Evolutionary conservation across 176 grass and related monocot species (phyloP), one percentile per base, ranked within the genome.

Genomic region (Hyparrhenia diplandra): DNA sequence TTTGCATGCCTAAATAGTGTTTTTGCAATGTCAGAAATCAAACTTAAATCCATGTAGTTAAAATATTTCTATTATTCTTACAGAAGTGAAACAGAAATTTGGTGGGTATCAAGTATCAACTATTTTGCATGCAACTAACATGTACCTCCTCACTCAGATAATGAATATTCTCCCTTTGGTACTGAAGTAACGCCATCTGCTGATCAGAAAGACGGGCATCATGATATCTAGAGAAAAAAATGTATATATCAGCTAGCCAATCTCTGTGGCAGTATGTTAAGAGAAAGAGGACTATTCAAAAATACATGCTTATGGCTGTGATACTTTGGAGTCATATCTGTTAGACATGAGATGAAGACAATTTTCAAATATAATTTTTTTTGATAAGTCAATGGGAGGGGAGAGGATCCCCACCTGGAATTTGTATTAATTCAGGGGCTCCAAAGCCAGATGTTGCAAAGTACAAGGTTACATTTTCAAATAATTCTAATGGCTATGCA

Each of bases 141-240:
- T 76, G 12, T 95, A 98, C 95, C 92, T 98, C 95, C 73, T 98
- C 95, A 45, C 92, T 98, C 89, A 98, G 75, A 84, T 91, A 98
- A 89, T 98, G 95, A 81, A 98, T 91, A 62, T 98, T 98, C 91
- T 98, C 95, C 84, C 88, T 86, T 87, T 98, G 95, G 71, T 98
- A 98, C 69, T 95, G 95, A 77, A 98, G 88, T 61, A 98, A 84
- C 20, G 90, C 92, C 92, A 95, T 98, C 84, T 98, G 95, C 86
- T 98, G 95, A 71, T 98, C 95, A 77, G 95, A 98, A 81, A 98
- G 84, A 64, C 82, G 84, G 21, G 90, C 92, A 86, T 98, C 95
- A 86, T 86, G 89, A 84, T 95, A 93, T 86, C 90, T 98, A 70
- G 40, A 65, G 45, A 67, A 2, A 66, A 45, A 61, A 51, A 64